These are phyloP conservation scores for Dactylellina haptotyla DNA, from an alignment of 2,329 filamentous ascomycete genomes.

Conservation along the genomic window DNA sequence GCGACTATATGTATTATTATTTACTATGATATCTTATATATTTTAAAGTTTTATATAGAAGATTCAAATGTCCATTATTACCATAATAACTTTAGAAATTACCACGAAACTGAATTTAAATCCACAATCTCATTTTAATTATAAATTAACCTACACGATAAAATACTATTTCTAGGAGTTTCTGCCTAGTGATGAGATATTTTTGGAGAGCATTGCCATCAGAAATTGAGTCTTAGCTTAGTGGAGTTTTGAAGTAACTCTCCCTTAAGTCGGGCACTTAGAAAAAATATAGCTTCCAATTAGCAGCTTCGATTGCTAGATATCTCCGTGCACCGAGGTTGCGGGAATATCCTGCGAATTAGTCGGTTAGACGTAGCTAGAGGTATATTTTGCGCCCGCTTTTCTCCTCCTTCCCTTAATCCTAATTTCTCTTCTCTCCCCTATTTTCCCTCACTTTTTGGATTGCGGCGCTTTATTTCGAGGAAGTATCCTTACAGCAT, in stretches of 20 bases:
- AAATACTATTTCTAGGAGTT: neutral
- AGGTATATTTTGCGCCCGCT: neutral
- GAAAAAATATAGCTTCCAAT: too few relatives aligned
- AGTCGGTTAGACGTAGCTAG: too few relatives aligned
- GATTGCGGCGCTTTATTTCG: conserved; percentile 57
- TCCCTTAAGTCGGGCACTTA: too few relatives aligned
- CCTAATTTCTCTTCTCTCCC: conserved; percentile 12
- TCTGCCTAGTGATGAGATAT: neutral
- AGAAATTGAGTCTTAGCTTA: too few relatives aligned
- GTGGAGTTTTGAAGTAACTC: too few relatives aligned
- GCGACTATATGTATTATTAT: too few relatives aligned
- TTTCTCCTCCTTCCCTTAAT: neutral
- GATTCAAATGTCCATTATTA: too few relatives aligned
- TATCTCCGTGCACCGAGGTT: too few relatives aligned
- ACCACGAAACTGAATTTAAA: neutral
- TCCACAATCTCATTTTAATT: neutral
- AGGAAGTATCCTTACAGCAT: conserved; percentile 85
- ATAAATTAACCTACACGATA: neutral
- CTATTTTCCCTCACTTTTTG: conserved; percentile 52
- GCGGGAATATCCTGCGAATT: too few relatives aligned
- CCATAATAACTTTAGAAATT: too few relatives aligned
- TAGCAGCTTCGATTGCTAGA: too few relatives aligned
- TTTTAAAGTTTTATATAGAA: neutral
- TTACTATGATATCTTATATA: neutral
- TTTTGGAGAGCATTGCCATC: too few relatives aligned